phyloP scores from a whole-genome alignment of 768 basidiomycete species.

The Pisolithus sp. region DNA sequence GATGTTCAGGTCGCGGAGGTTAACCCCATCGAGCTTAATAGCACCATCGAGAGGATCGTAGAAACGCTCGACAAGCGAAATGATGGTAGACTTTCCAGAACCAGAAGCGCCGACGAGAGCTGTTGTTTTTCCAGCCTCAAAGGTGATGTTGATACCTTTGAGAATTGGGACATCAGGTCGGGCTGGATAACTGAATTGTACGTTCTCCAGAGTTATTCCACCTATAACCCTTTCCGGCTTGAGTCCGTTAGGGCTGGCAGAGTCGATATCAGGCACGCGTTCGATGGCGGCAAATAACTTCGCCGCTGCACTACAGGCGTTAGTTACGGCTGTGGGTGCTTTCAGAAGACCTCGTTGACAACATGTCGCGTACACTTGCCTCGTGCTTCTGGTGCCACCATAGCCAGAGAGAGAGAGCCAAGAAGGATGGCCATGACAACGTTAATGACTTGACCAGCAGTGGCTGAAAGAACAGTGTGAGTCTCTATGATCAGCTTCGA shows the following conservation, averaged over 20 bases:
- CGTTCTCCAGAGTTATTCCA: slow-evolving; percentile 63
- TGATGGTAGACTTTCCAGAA: slow-evolving; percentile 71
- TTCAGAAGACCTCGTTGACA: neutral
- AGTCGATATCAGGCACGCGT: slow-evolving; percentile 82
- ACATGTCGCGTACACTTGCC: slow-evolving; percentile 31
- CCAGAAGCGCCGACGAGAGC: slow-evolving; percentile 78
- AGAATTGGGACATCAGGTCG: slow-evolving; percentile 73
- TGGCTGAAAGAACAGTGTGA: slow-evolving; percentile 34
- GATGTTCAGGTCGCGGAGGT: slow-evolving; percentile 71
- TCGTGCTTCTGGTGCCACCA: slow-evolving; percentile 85
- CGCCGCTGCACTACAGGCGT: slow-evolving; percentile 78
- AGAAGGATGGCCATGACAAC: slow-evolving; percentile 81
- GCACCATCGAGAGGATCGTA: slow-evolving; percentile 71
- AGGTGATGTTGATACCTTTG: slow-evolving; percentile 58
- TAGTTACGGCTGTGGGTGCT: slow-evolving; percentile 51
- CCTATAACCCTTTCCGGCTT: slow-evolving; percentile 66
- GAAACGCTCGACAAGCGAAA: slow-evolving; percentile 80
- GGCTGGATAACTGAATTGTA: slow-evolving; percentile 83
- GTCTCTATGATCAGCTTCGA: neutral
- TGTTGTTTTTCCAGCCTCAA: slow-evolving; percentile 71
- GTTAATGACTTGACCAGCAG: slow-evolving; percentile 70
- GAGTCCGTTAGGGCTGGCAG: slow-evolving; percentile 56
- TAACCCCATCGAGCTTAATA: slow-evolving; percentile 68
- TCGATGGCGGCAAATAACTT: slow-evolving; percentile 87
- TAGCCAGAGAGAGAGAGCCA: slow-evolving; percentile 82